Evolutionary conservation across 179 eudicot species (phyloP), one percentile per base, ranked within the genome.

Genomic region (Actinidia arguta): DNA sequence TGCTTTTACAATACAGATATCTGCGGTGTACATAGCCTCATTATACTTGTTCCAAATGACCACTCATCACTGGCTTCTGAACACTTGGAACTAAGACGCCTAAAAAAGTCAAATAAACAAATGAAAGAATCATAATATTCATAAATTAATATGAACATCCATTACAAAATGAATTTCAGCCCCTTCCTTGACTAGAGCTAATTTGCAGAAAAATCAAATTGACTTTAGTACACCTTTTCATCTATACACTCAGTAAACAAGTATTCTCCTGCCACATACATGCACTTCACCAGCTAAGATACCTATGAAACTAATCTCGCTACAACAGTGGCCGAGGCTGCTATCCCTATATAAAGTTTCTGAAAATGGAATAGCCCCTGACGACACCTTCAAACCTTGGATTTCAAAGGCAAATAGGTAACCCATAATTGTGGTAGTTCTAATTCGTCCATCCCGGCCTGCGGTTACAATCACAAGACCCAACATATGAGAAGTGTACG

Each of bases 381-480:
- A 67, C 22, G 61, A 52, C 63, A 27, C 68, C 66, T 27, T 6
- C 36, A 54, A 50, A 46, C 54, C n/a, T 24, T 27, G 59, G 20
- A 31, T 50, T 55, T 88, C 86, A 90, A 27, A 87, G 81, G 20
- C 87, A 86, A 79, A 89, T 76, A 3, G 99, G 99, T 76, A 96
- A 78, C 2, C 97, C 97, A 20, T 92, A 92, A 39, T 96, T 96
- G 68, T 90, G 95, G 85, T 85, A 94, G 94, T 90, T 81, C 88
- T 91, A 8, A 94, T 92, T 82, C 87, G 82, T 3, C 99, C 99
- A 73, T 96, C 99, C 78, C 83, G 86, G 25, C 98, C 98, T 56
- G 92, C 99, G 1, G 98, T 93, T 55, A 93, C 97, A 44, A 94
- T 90, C 62, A 92, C 97, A 48, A 90, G 92, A 36, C 96, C 97